Percentiles rank a stretch among this genome's conserved stretches.
Conservation (phyloP, 345 rosid species). For the Populus tremula region DNA sequence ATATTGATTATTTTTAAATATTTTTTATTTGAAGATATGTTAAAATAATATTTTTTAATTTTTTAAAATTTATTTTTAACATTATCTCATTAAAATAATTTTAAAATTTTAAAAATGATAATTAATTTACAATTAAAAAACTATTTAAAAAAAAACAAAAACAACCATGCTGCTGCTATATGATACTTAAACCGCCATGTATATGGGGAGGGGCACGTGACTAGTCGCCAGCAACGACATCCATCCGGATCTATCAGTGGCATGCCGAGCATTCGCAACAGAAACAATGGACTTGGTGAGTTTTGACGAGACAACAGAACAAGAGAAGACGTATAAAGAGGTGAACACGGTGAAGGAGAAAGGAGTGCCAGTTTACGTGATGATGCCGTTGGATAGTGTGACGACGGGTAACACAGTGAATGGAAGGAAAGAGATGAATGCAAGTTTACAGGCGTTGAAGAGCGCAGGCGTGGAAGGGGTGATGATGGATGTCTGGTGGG, state of each 20-base stretch:
- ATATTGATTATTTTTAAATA: too few relatives aligned
- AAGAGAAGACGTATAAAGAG: conserved; percentile 29
- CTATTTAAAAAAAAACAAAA: too few relatives aligned
- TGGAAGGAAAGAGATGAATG: conserved; percentile 90
- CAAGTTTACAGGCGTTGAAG: conserved; percentile 85
- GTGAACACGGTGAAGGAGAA: conserved; percentile 21
- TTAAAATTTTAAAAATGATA: too few relatives aligned
- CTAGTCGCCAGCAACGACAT: conserved; percentile 2
- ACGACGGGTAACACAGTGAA: conserved; percentile 72
- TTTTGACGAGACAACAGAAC: conserved; percentile 26
- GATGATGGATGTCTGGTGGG: conserved; percentile 99
- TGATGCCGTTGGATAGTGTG: conserved; percentile 99
- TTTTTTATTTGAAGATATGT: too few relatives aligned
- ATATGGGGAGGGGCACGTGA: conserved; percentile 6
- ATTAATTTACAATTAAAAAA: too few relatives aligned
- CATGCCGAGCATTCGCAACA: conserved; percentile 55
- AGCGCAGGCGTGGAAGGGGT: conserved; percentile 95
- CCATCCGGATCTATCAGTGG: conserved; percentile 65
- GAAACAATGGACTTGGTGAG: conserved; percentile 20
- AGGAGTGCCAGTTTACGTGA: conserved; percentile 92
- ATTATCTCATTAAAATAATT: too few relatives aligned
- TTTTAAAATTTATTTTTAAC: too few relatives aligned
- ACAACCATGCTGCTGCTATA: too few relatives aligned
- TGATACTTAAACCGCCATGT: too few relatives aligned
- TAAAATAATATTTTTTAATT: too few relatives aligned